Evolutionary conservation across 1,284 basidiomycete genomes (phyloP), one percentile per base, ranked within the genome.

Genomic region (Trametes polyzona): DNA sequence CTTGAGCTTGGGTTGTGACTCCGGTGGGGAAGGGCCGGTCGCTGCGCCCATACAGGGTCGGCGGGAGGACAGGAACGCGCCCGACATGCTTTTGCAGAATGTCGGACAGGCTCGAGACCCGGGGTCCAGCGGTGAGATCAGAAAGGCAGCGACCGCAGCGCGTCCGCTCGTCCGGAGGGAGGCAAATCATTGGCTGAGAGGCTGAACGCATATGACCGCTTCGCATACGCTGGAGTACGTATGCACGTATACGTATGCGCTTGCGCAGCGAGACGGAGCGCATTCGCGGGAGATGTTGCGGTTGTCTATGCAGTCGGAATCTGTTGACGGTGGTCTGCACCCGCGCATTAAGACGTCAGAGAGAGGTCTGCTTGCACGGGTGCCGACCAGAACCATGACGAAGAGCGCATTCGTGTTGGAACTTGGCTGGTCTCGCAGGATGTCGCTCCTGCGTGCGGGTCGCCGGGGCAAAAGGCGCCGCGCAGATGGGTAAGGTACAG

Each of bases 221-320:
- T n/a, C n/a, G n/a, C n/a, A n/a, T n/a, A n/a, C n/a, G n/a, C n/a
- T n/a, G n/a, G n/a, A n/a, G 37, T 19, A 10, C 37, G 19, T 39
- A 39, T 5, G n/a, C 4, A 17, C 14, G 16, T 17, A 39, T 21
- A 19, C 37, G 19, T 16, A 39, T 39, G 37, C 37, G 17, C 17
- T 5, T 9, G 5, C 37, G 12, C 9, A 9, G 21, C 17, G 1
- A 17, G 30, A 27, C 29, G 14, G 27, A n/a, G 17, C 29, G 9
- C 43, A 17, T 30, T 46, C 43, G 43, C 43, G 43, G 43, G 43
- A 46, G 43, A 46, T 46, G 43, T 19, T 30, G 7, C 26, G 40
- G 10, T 32, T 7, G 30, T 32, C 14, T 7, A 7, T 21, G 23
- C 40, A 21, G 6, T 16, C 23, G 40, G 40, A 24, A n/a, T 41